Percentiles rank a stretch among this genome's conserved stretches.
Conservation (phyloP, 2,329 filamentous ascomycete species). For the Xenosphaeropsis pyriputrescens region DNA sequence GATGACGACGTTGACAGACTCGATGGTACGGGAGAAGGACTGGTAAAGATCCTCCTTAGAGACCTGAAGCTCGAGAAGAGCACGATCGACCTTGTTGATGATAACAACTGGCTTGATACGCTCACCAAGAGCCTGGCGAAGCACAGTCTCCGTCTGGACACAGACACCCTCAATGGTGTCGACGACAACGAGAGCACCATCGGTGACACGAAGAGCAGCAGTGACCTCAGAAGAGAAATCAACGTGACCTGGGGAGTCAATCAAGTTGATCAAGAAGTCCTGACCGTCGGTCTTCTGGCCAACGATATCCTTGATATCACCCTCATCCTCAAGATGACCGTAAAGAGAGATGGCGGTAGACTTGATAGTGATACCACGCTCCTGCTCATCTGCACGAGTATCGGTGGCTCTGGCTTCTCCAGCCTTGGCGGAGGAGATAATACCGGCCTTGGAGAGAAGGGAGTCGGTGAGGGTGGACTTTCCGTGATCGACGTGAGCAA, state of each 20-base stretch:
- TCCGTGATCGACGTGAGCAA: slow-evolving; percentile 99
- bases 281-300: slow-evolving; percentile 77
- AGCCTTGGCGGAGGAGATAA: slow-evolving; percentile 95
- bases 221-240: slow-evolving; percentile 99
- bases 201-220: slow-evolving; percentile 97
- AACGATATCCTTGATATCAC: slow-evolving; percentile 84
- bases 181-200: slow-evolving; percentile 98
- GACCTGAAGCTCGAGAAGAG: slow-evolving; percentile 96
- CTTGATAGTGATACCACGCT: slow-evolving; percentile 99
- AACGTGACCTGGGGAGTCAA: slow-evolving; percentile 99
- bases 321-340: slow-evolving; percentile 59
- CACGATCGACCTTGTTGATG: slow-evolving; percentile 99
- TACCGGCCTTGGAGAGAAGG: slow-evolving; percentile 97
- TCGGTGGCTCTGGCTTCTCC: slow-evolving; percentile 94
- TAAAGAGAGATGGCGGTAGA: slow-evolving; percentile 99
- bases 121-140: slow-evolving; percentile 97
- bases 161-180: slow-evolving; percentile 99
- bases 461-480: slow-evolving; percentile 99
- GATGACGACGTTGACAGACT: slow-evolving; percentile 99
- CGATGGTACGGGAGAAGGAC: slow-evolving; percentile 98
- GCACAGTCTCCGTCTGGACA: slow-evolving; percentile 99
- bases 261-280: slow-evolving; percentile 99
- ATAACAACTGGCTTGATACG: slow-evolving; percentile 99
- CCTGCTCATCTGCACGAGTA: slow-evolving; percentile 94
- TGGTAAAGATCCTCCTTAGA: slow-evolving; percentile 99